A percentile compares a stretch with the other conserved stretches of the same genome.
These are phyloP conservation scores for Lophium mytilinum DNA, from an alignment of 495 filamentous ascomycete species.

Conservation along the genomic window DNA sequence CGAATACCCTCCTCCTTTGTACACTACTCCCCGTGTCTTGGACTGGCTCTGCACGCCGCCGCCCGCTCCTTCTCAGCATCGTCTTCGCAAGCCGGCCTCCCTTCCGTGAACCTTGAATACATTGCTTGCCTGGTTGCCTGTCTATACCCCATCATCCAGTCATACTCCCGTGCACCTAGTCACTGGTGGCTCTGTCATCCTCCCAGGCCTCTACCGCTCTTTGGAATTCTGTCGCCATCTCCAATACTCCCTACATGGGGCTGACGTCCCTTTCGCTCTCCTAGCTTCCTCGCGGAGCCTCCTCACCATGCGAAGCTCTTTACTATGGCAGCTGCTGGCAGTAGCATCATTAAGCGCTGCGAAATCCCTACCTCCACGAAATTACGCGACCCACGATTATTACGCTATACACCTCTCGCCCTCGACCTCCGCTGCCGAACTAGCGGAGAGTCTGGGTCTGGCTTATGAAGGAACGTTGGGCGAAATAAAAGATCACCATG, in stretches of 20 bases:
- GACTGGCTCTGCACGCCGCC: too few species aligned
- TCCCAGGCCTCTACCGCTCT: too few species aligned
- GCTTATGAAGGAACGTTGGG: slow-evolving; percentile 78
- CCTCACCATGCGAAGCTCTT: slow-evolving; percentile 37
- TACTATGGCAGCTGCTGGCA: slow-evolving; percentile 40
- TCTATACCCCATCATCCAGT: too few species aligned
- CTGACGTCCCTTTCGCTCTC: not conserved
- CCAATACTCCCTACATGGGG: not conserved
- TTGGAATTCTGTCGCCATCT: too few species aligned
- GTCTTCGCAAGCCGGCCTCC: too few species aligned
- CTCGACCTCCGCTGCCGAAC: slow-evolving; percentile 54
- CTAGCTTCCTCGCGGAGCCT: not conserved
- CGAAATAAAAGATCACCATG: slow-evolving; percentile 71
- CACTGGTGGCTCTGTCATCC: too few species aligned
- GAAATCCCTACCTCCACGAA: slow-evolving; percentile 29
- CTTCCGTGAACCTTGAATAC: too few species aligned
- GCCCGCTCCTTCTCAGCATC: too few species aligned
- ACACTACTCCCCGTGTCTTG: too few species aligned
- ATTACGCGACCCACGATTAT: slow-evolving; percentile 73
- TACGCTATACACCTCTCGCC: slow-evolving; percentile 78
- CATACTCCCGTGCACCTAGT: too few species aligned
- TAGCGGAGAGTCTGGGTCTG: slow-evolving; percentile 67
- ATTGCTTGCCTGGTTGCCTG: too few species aligned
- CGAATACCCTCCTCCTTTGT: too few species aligned
- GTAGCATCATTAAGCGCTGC: slow-evolving; percentile 30